These are phyloP conservation scores for Aspergillus ellipticus DNA, from an alignment of 495 filamentous ascomycete genomes.

Conservation along the genomic window DNA sequence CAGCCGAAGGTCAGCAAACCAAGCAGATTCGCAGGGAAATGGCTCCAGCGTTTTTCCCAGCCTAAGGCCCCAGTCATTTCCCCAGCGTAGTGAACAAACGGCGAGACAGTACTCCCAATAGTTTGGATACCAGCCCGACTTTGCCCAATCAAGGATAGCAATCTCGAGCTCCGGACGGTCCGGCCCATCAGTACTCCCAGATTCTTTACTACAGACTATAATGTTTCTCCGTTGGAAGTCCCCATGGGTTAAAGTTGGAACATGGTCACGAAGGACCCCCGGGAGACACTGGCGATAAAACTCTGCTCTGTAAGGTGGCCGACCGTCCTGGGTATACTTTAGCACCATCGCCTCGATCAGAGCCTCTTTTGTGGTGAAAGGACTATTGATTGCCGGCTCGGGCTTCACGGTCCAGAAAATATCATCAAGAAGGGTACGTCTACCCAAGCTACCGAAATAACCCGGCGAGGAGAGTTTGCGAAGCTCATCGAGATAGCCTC, in stretches of 20 bases:
- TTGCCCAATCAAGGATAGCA: slow-evolving; percentile 44
- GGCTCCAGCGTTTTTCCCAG: slow-evolving; percentile 6
- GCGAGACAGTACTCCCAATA: slow-evolving; percentile 45
- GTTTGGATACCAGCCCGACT: slow-evolving; percentile 37
- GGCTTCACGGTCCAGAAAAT: slow-evolving; percentile 21
- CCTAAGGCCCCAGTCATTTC: slow-evolving; percentile 7
- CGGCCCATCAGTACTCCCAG: slow-evolving; percentile 13
- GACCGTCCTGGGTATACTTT: slow-evolving; percentile 23
- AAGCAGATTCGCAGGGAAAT: slow-evolving; percentile 2
- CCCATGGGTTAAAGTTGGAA: slow-evolving; percentile 19
- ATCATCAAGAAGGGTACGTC: slow-evolving; percentile 27
- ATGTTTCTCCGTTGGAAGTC: slow-evolving; percentile 23
- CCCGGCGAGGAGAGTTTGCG: slow-evolving; percentile 24
- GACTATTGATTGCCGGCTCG: slow-evolving; percentile 27
- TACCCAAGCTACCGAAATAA: slow-evolving; percentile 32
- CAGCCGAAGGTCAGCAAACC: not conserved
- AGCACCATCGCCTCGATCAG: slow-evolving; percentile 28
- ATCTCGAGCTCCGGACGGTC: slow-evolving; percentile 23
- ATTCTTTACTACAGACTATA: slow-evolving; percentile 1
- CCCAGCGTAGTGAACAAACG: slow-evolving; percentile 9
- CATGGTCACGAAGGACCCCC: slow-evolving; percentile 13
- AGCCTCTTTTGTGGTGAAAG: slow-evolving; percentile 27
- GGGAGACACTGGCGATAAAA: slow-evolving; percentile 32
- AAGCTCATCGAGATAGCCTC: slow-evolving; percentile 27
- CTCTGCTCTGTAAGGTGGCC: slow-evolving; percentile 21